phyloP scores from a whole-genome alignment of 768 basidiomycete species.

The Nevesoporus exiguus region DNA sequence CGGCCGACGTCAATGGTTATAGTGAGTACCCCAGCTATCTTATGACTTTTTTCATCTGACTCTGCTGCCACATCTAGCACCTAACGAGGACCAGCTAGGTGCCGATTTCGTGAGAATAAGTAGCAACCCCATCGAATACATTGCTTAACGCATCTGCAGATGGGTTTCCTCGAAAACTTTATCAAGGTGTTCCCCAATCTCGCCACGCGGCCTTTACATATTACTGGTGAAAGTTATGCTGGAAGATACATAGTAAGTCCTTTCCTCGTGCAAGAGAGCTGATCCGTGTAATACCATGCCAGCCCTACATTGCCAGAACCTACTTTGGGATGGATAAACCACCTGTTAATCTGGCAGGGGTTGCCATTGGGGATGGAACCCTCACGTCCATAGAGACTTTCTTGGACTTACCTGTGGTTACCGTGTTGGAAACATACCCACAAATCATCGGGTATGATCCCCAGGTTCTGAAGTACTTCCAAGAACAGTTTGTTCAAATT shows the following conservation, averaged over 20 bases:
- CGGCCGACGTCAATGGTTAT: slow-evolving; percentile 55
- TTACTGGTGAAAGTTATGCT: slow-evolving; percentile 77
- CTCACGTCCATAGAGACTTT: slow-evolving; percentile 48
- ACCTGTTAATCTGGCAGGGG: slow-evolving; percentile 61
- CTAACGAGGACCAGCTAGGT: slow-evolving; percentile 63
- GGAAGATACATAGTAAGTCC: slow-evolving; percentile 59
- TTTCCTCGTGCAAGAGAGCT: slow-evolving; percentile 25
- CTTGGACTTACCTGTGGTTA: slow-evolving; percentile 51
- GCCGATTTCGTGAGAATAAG: slow-evolving; percentile 37
- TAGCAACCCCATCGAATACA: not conserved
- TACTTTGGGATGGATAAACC: slow-evolving; percentile 59
- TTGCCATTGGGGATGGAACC: slow-evolving; percentile 67
- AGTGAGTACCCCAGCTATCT: slow-evolving; percentile 33
- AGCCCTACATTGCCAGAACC: slow-evolving; percentile 74
- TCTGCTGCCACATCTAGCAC: slow-evolving; percentile 34
- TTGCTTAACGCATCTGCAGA: slow-evolving; percentile 34
- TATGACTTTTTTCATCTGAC: not conserved
- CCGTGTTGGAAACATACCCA: slow-evolving; percentile 68
- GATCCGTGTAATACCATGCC: slow-evolving; percentile 17
- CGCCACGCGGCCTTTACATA: slow-evolving; percentile 57
- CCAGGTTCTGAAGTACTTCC: slow-evolving; percentile 65
- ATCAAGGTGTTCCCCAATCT: slow-evolving; percentile 72
- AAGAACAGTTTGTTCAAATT: slow-evolving; percentile 50
- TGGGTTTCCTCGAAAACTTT: slow-evolving; percentile 67
- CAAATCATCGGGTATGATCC: slow-evolving; percentile 70